phyloP scores from a whole-genome alignment of 305 asterid species.

The Fraxinus nigra region DNA sequence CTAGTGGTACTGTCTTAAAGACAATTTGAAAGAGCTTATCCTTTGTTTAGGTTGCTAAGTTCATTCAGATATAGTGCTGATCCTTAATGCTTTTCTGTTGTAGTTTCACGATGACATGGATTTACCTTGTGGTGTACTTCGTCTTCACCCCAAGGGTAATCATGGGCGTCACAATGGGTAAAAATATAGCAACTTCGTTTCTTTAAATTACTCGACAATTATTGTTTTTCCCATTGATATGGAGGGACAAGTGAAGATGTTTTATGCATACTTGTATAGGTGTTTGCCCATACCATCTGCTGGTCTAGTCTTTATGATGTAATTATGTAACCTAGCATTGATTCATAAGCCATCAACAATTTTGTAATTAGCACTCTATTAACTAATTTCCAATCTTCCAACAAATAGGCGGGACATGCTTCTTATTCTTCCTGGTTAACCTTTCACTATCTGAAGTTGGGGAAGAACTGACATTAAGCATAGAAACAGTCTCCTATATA shows the following conservation, averaged over 20 bases:
- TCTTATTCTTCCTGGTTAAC: neutral
- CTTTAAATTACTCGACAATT: neutral
- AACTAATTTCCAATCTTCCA: constrained; percentile 1
- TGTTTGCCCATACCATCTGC: neutral
- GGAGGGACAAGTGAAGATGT: neutral
- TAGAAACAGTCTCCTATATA: neutral
- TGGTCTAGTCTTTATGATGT: neutral
- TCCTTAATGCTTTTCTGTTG: constrained; percentile 7
- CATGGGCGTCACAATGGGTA: constrained; percentile 93
- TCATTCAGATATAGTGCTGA: constrained; percentile 17
- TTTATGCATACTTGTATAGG: neutral
- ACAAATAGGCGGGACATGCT: neutral
- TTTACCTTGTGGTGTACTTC: constrained; percentile 94
- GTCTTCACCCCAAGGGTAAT: constrained; percentile 71
- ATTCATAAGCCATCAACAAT: neutral
- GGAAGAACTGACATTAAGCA: neutral
- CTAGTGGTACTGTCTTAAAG: constrained; percentile 50
- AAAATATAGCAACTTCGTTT: constrained; percentile 18
- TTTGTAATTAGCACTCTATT: neutral
- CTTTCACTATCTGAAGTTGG: neutral
- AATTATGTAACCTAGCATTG: neutral
- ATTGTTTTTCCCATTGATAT: neutral
- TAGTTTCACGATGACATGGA: constrained; percentile 92
- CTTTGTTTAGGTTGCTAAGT: neutral
- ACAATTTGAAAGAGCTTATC: neutral